These are phyloP conservation scores for Dorcoceras hygrometricum DNA, from an alignment of 257 asterid species.

Conservation along the genomic window DNA sequence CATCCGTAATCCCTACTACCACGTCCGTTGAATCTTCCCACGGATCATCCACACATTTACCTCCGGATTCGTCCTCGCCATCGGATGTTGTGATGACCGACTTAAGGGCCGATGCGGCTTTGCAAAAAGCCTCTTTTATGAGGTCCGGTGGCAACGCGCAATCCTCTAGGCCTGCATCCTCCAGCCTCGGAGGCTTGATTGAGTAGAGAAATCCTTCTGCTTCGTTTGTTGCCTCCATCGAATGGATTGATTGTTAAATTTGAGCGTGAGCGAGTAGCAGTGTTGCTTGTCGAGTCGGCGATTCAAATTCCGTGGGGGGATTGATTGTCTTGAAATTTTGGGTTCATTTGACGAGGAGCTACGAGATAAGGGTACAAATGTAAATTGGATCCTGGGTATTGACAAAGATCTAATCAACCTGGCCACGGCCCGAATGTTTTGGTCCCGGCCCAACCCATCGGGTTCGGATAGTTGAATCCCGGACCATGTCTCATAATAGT, in stretches of 20 bases:
- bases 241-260: too few species aligned
- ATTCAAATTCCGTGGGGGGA: background rate
- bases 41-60: slow-evolving; percentile 56
- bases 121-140: slow-evolving; percentile 67
- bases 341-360: too few species aligned
- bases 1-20: slow-evolving; percentile 49
- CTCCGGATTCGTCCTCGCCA: slow-evolving; percentile 40
- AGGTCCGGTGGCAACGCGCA: slow-evolving; percentile 86
- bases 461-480: too few species aligned
- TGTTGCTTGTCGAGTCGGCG: background rate
- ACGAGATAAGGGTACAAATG: too few species aligned
- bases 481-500: too few species aligned
- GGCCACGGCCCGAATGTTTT: too few species aligned
- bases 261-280: too few species aligned
- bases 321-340: too few species aligned
- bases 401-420: too few species aligned
- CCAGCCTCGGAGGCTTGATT: slow-evolving; percentile 70
- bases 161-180: slow-evolving; percentile 95
- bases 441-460: too few species aligned
- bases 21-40: slow-evolving; percentile 54
- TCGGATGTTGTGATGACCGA: slow-evolving; percentile 46
- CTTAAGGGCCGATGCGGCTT: slow-evolving; percentile 75
- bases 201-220: slow-evolving; percentile 41
- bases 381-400: too few species aligned
- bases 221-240: slow-evolving; percentile 50